These are phyloP conservation scores for Calonectria ilicicola DNA, from an alignment of 2,329 filamentous ascomycete genomes.

Conservation along the genomic window DNA sequence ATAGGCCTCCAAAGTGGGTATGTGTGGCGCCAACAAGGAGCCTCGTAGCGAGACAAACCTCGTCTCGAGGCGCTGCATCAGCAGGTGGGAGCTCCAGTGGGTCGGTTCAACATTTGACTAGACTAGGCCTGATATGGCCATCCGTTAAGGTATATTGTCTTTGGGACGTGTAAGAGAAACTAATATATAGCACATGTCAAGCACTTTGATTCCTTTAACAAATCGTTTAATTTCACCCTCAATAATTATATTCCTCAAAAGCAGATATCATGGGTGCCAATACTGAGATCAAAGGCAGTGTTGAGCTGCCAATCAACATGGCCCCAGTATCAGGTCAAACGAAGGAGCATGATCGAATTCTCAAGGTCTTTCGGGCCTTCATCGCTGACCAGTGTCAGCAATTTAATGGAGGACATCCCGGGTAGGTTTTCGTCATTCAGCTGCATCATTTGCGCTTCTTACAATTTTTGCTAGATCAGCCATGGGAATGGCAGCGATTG, in stretches of 20 bases:
- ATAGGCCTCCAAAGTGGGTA: neutral
- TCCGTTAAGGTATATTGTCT: neutral
- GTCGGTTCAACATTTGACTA: neutral
- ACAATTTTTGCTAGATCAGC: constrained; percentile 53
- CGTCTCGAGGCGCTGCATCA: neutral
- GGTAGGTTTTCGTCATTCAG: constrained; percentile 38
- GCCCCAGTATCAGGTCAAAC: constrained; percentile 18
- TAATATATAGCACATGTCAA: no score
- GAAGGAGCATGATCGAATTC: constrained; percentile 58
- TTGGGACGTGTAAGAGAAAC: neutral
- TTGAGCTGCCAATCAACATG: neutral
- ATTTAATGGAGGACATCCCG: constrained; percentile 77
- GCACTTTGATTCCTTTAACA: neutral
- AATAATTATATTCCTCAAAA: neutral
- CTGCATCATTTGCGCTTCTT: neutral
- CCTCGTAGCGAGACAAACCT: neutral
- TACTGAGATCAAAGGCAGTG: neutral
- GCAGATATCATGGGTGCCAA: neutral
- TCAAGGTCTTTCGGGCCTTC: constrained; percentile 71
- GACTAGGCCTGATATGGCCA: neutral
- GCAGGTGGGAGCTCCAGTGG: neutral
- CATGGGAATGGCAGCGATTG: constrained; percentile 73
- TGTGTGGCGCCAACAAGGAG: neutral
- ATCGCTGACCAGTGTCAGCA: constrained; percentile 78
- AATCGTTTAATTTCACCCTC: neutral